Evolutionary conservation across 1,284 basidiomycete genomes (phyloP), one percentile per base, ranked within the genome.

Genomic region (Mycosarcoma maydis): DNA sequence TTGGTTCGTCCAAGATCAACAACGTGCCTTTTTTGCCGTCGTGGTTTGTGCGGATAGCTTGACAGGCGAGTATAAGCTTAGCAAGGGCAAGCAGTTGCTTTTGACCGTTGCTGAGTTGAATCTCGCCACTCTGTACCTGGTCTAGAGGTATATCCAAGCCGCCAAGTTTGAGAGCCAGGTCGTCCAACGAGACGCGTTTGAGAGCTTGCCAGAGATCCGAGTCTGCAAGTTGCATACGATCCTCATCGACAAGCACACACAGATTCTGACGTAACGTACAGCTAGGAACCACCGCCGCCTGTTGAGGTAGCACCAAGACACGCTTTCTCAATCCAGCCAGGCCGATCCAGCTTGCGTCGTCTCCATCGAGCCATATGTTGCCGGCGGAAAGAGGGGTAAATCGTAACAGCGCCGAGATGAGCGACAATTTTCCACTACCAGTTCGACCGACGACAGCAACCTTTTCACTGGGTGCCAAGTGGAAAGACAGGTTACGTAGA

Each of bases 391-490:
- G n/a, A 2, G 17, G 36, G 6, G 36, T 20, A 11, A 37, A 37
- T 11, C 36, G 36, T 20, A 37, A 20, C 36, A 37, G 36, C 36
- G 36, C 36, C 36, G 36, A 37, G 36, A 37, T 37, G 36, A 37
- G 36, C 36, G 36, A 37, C 17, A 19, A 37, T 37, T 37, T 37
- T n/a, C 36, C 17, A 20, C 36, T 37, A 7, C 10, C 36, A 10
- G 36, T 37, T 37, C 36, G 36, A 37, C 39, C 39, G 23, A 41
- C 27, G 8, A 43, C 42, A 17, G 42, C 42, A 14, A 20, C n/a
- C n/a, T 32, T 43, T 32, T 43, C 42, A 14, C 42, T 20, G 26
- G 42, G 17, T 19, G n/a, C 9, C 8, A 43, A 29, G 26, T n/a
- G 30, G 42, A 43, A 43, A 8, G 27, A 30, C 4, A 43, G 42